Evolutionary conservation across 2,329 filamentous ascomycete genomes (phyloP).

Genomic region (Amylocarpus encephaloides): DNA sequence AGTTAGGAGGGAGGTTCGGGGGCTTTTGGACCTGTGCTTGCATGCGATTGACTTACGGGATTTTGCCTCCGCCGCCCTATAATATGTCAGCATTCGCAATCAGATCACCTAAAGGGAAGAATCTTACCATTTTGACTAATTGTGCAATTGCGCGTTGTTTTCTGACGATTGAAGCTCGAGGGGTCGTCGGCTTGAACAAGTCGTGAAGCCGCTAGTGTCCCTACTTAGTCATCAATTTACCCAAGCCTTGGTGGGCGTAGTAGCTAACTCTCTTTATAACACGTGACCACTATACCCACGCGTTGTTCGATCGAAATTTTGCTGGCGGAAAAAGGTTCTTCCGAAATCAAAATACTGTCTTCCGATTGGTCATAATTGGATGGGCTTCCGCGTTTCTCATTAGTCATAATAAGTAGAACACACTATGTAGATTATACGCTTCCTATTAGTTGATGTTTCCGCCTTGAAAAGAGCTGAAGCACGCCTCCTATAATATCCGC

Average conservation of each 20-base stretch:
- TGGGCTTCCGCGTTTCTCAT: no score
- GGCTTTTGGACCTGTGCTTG: conserved; percentile 9
- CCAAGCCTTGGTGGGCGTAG: background rate
- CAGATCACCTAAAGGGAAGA: background rate
- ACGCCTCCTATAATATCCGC: no score
- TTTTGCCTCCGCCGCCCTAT: conserved; percentile 74
- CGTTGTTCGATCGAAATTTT: no score
- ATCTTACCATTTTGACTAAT: conserved; percentile 51
- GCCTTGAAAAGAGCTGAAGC: no score
- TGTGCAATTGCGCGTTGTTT: conserved; percentile 15
- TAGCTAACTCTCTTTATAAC: background rate
- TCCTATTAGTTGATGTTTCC: no score
- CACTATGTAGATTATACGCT: no score
- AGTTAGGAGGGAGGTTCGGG: conserved; percentile 18
- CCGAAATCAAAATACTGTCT: no score
- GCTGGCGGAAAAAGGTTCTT: no score
- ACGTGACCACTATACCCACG: no score
- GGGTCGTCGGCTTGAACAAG: conserved; percentile 15
- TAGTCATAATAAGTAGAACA: no score
- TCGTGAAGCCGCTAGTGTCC: conserved; percentile 15
- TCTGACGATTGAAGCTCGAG: background rate
- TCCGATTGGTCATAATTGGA: no score
- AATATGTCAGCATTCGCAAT: conserved; percentile 36
- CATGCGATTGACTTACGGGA: conserved; percentile 48
- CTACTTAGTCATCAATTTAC: conserved; percentile 7